These are phyloP conservation scores for Clathrus columnatus DNA, from an alignment of 768 basidiomycete species.

Conservation along the genomic window DNA sequence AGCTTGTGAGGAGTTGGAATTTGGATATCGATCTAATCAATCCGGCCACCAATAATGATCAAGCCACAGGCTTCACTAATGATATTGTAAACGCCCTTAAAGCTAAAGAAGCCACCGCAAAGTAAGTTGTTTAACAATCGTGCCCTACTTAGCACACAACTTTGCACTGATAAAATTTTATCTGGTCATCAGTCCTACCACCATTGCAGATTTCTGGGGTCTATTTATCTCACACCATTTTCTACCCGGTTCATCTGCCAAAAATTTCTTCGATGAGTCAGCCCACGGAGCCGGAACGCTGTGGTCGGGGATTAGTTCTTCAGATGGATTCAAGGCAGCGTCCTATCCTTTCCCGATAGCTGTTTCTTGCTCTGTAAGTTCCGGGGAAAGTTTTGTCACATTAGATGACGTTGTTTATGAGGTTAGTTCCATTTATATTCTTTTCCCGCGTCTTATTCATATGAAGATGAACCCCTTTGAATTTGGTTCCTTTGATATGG, in stretches of 20 bases:
- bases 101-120: no score
- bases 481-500: constrained; percentile 67
- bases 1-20: no score
- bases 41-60: no score
- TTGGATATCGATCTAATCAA: no score
- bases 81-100: no score
- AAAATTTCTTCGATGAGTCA: constrained; percentile 50
- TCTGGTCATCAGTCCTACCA: constrained; percentile 28
- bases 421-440: constrained; percentile 29
- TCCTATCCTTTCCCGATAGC: constrained; percentile 61
- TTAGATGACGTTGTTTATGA: constrained; percentile 47
- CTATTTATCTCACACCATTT: constrained; percentile 68
- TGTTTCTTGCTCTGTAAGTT: constrained; percentile 44
- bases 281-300: constrained; percentile 67
- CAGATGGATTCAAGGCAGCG: constrained; percentile 41
- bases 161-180: not conserved
- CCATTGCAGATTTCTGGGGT: constrained; percentile 54
- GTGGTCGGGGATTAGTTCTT: constrained; percentile 48
- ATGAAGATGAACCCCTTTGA: constrained; percentile 52
- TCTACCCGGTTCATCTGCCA: constrained; percentile 49
- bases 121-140: no score
- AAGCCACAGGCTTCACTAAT: no score
- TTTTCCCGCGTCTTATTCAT: constrained; percentile 2
- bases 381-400: constrained; percentile 30
- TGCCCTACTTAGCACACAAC: no score